Evolutionary conservation across 495 filamentous ascomycete species (phyloP).

Genomic region (Stereocaulon alpinum): DNA sequence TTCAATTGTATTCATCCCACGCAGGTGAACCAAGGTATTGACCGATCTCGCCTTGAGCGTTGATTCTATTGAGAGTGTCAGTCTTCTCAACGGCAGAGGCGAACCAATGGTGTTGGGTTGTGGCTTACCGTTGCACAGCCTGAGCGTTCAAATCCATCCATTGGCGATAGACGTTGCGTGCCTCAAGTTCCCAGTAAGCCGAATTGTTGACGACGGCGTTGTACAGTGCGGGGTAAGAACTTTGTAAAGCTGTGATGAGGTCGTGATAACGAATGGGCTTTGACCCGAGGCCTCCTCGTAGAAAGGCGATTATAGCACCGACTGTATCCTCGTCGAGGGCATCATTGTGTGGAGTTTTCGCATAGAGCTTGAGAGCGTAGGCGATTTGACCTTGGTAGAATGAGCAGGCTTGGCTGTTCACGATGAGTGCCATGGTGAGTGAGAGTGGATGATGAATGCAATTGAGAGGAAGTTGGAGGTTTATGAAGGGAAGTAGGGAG

Average conservation of each 20-base stretch:
- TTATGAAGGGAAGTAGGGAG: too few species aligned
- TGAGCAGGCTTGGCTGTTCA: not conserved
- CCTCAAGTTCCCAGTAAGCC: not conserved
- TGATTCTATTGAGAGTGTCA: too few species aligned
- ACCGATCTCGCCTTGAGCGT: too few species aligned
- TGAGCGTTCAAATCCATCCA: not conserved
- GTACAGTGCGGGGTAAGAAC: not conserved
- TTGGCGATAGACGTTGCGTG: not conserved
- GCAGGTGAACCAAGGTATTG: too few species aligned
- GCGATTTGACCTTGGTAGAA: not conserved
- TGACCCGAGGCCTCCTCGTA: not conserved
- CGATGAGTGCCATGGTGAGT: not conserved
- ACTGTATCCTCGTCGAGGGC: not conserved
- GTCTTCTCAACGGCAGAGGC: too few species aligned
- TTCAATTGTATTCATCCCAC: too few species aligned
- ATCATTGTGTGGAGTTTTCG: not conserved
- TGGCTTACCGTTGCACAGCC: not conserved
- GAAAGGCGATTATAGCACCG: not conserved
- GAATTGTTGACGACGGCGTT: not conserved
- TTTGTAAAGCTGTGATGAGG: not conserved
- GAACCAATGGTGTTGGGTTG: not conserved
- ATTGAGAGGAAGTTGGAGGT: too few species aligned
- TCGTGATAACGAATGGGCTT: not conserved
- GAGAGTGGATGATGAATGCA: too few species aligned
- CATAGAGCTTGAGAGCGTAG: not conserved